A percentile compares a stretch with the other conserved stretches of the same genome.
phyloP scores from a whole-genome alignment of 2,329 filamentous ascomycete species.

The Aspergillus amoenus region DNA sequence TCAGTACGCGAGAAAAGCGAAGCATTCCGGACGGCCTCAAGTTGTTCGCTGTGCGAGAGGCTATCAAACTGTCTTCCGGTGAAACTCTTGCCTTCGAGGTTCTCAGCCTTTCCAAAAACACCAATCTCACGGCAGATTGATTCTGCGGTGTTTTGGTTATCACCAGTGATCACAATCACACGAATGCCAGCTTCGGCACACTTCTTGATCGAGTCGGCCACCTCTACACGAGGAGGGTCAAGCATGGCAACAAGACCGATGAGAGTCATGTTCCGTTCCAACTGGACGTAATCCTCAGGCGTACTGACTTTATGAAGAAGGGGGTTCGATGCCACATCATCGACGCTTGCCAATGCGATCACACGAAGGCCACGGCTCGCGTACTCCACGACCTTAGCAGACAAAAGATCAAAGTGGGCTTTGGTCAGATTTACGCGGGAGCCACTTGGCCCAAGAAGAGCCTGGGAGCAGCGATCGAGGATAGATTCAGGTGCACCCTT shows the following conservation, averaged over 20 bases:
- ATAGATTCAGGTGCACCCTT: slow-evolving; percentile 96
- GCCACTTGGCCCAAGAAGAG: slow-evolving; percentile 74
- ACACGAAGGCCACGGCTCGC: slow-evolving; percentile 91
- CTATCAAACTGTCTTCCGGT: slow-evolving; percentile 94
- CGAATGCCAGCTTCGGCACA: slow-evolving; percentile 93
- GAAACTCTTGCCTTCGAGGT: slow-evolving; percentile 87
- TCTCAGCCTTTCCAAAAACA: slow-evolving; percentile 78
- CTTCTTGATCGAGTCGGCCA: slow-evolving; percentile 78
- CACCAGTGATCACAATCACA: slow-evolving; percentile 96
- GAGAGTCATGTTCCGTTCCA: slow-evolving; percentile 93
- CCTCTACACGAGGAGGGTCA: slow-evolving; percentile 92
- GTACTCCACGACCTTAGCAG: slow-evolving; percentile 81
- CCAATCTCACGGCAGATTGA: slow-evolving; percentile 97
- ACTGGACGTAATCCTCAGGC: slow-evolving; percentile 75
- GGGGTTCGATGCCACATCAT: slow-evolving; percentile 69
- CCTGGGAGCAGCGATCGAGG: slow-evolving; percentile 84
- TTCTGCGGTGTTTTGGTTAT: slow-evolving; percentile 96
- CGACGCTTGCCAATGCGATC: slow-evolving; percentile 84
- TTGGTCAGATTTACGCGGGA: slow-evolving; percentile 71
- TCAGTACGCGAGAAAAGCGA: slow-evolving; percentile 96
- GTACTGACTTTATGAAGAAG: slow-evolving; percentile 74
- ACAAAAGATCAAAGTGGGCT: slow-evolving; percentile 67
- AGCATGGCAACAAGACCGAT: slow-evolving; percentile 94
- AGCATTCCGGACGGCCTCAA: slow-evolving; percentile 79
- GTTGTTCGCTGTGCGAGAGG: slow-evolving; percentile 73